Evolutionary conservation across 1,284 basidiomycete species (phyloP).

Genomic region (Moniliella sp.): DNA sequence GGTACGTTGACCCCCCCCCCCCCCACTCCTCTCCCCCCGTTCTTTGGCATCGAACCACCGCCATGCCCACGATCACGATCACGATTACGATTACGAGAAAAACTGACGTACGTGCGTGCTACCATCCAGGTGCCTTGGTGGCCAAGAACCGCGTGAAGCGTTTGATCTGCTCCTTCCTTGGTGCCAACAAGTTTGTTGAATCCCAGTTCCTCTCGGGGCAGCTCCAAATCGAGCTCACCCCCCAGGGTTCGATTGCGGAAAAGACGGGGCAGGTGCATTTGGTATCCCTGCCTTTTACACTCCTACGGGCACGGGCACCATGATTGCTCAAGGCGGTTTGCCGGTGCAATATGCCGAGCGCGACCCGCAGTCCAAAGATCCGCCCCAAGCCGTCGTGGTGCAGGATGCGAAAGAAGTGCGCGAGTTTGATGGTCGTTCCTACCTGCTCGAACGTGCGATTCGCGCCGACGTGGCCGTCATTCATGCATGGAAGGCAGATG

Average conservation of each 20-base stretch:
- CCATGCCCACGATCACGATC: too few species aligned
- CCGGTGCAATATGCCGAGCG: conserved; percentile 30
- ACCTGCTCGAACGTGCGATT: conserved; percentile 67
- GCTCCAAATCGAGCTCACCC: conserved; percentile 21
- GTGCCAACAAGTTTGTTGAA: conserved; percentile 29
- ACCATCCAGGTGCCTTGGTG: too few species aligned
- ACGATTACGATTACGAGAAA: too few species aligned
- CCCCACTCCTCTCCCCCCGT: too few species aligned
- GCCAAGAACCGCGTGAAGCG: too few species aligned
- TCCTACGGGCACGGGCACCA: conserved; percentile 49
- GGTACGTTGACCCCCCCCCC: conserved; percentile 6
- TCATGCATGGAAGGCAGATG: conserved; percentile 83
- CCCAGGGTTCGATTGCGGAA: conserved; percentile 53
- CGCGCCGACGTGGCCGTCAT: conserved; percentile 71
- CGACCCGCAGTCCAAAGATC: conserved; percentile 6
- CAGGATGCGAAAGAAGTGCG: conserved; percentile 48
- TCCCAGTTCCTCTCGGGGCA: conserved; percentile 23
- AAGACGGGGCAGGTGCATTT: conserved; percentile 71
- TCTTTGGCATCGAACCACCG: too few species aligned
- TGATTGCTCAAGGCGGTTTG: conserved; percentile 35
- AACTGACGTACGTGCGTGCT: too few species aligned
- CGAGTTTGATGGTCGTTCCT: conserved; percentile 59
- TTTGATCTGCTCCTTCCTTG: conserved; percentile 29
- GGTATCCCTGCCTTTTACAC: conserved; percentile 93
- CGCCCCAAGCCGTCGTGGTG: conserved; percentile 22